A percentile compares a stretch with the other conserved stretches of the same genome.
Evolutionary conservation across 371 early-diverging fungal species (phyloP).

Genomic region (Mortierella sp.): DNA sequence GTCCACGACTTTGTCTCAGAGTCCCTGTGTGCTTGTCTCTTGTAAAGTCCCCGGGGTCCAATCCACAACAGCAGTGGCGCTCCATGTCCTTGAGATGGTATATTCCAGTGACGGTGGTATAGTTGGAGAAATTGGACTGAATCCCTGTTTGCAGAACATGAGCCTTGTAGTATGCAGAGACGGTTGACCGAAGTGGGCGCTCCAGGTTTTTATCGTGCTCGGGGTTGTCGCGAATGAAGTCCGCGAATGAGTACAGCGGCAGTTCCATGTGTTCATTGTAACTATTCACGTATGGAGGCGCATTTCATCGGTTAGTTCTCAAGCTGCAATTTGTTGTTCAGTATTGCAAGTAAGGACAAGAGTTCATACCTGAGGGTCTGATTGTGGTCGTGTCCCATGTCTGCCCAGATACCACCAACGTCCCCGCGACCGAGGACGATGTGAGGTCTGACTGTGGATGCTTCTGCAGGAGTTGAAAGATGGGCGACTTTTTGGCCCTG

Average conservation of each 20-base stretch:
- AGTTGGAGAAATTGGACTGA: slow-evolving; percentile 39
- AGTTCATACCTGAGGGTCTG: slow-evolving; percentile 52
- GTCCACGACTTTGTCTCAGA: background rate
- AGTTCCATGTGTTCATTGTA: slow-evolving; percentile 59
- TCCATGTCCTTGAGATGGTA: slow-evolving; percentile 54
- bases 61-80: slow-evolving; percentile 46
- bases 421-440: slow-evolving; percentile 54
- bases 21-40: background rate
- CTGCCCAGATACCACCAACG: slow-evolving; percentile 57
- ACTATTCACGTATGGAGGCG: slow-evolving; percentile 10
- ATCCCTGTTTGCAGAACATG: slow-evolving; percentile 41
- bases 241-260: slow-evolving; percentile 44
- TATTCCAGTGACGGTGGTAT: slow-evolving; percentile 49
- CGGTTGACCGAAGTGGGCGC: slow-evolving; percentile 49
- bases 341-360: background rate
- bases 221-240: slow-evolving; percentile 44
- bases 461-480: background rate
- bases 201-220: slow-evolving; percentile 34
- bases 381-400: slow-evolving; percentile 48
- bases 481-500: background rate
- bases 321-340: background rate
- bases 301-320: background rate
- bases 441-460: slow-evolving; percentile 36
- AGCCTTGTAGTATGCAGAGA: slow-evolving; percentile 53
- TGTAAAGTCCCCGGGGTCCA: slow-evolving; percentile 21